Conservation (phyloP, 192 early-diverging fungal genomes). For the Coemansia sp. region DNA sequence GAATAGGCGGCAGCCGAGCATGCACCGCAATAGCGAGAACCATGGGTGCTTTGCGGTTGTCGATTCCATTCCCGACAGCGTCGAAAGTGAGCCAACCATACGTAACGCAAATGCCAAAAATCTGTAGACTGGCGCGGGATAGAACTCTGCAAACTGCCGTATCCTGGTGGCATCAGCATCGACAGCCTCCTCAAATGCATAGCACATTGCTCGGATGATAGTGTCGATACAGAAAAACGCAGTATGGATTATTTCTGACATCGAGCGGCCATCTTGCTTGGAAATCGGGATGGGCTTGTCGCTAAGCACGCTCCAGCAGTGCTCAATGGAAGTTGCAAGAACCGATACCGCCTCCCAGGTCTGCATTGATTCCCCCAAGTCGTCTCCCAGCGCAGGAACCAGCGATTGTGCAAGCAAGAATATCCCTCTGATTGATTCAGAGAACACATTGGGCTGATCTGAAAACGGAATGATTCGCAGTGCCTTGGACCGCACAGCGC, state of each 20-base stretch:
- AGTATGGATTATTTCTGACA: background rate
- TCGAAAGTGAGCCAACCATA: background rate
- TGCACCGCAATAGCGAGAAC: conserved; percentile 24
- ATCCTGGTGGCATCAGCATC: conserved; percentile 10
- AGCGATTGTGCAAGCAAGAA: background rate
- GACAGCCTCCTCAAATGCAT: conserved; percentile 22
- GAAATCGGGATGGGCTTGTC: background rate
- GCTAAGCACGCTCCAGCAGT: conserved; percentile 7
- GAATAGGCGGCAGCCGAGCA: conserved; percentile 47
- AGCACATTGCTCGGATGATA: conserved; percentile 10
- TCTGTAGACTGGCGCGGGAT: conserved; percentile 22
- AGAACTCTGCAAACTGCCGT: background rate
- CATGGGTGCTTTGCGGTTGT: conserved; percentile 6
- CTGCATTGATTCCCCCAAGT: too few species aligned
- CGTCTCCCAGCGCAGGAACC: background rate
- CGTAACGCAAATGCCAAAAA: conserved; percentile 20
- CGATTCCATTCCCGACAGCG: background rate
- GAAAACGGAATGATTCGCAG: conserved; percentile 11
- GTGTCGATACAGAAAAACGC: conserved; percentile 6
- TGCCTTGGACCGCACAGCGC: conserved; percentile 13
- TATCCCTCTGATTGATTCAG: conserved; percentile 2
- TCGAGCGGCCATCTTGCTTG: too few species aligned
- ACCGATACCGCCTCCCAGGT: background rate
- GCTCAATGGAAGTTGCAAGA: conserved; percentile 17
- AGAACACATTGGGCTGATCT: background rate